phyloP scores from a whole-genome alignment of 2,329 filamentous ascomycete species.

The Talaromyces marneffei region DNA sequence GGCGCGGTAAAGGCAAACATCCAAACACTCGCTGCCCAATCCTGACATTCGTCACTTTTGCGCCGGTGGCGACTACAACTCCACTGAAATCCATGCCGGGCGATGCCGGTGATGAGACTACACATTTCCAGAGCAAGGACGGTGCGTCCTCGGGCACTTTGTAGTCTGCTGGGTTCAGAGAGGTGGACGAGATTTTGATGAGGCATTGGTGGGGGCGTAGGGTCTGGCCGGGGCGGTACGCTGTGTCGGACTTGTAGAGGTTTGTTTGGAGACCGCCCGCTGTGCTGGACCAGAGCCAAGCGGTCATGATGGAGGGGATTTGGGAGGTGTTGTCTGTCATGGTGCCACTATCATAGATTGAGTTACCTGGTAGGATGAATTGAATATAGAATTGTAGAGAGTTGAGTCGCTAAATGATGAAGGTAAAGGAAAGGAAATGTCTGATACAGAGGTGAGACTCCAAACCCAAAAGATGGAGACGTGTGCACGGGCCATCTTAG shows the following conservation, averaged over 20 bases:
- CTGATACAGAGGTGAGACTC: slow-evolving; percentile 3
- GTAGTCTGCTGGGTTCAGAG: slow-evolving; percentile 61
- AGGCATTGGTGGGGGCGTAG: slow-evolving; percentile 46
- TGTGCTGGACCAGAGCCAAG: slow-evolving; percentile 51
- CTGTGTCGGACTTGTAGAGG: slow-evolving; percentile 42
- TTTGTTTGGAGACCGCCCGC: slow-evolving; percentile 49
- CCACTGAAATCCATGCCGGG: slow-evolving; percentile 50
- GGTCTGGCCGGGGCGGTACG: slow-evolving; percentile 37
- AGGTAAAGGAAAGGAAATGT: neutral
- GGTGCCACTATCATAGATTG: too few relatives aligned
- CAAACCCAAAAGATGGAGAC: neutral
- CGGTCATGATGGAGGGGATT: slow-evolving; percentile 45
- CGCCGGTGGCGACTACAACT: slow-evolving; percentile 35
- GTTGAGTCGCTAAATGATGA: neutral
- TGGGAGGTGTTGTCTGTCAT: slow-evolving; percentile 5
- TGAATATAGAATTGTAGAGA: neutral
- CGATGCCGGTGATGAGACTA: slow-evolving; percentile 40
- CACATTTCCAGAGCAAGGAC: slow-evolving; percentile 34
- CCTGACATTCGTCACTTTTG: slow-evolving; percentile 17
- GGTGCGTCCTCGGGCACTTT: slow-evolving; percentile 52
- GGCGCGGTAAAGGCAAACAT: slow-evolving; percentile 22
- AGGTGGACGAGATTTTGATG: slow-evolving; percentile 49
- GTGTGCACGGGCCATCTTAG: slow-evolving; percentile 3
- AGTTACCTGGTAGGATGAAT: neutral
- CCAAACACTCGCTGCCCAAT: slow-evolving; percentile 46